These are phyloP conservation scores for Rutstroemia sp. DNA, from an alignment of 2,329 filamentous ascomycete species.

Conservation along the genomic window DNA sequence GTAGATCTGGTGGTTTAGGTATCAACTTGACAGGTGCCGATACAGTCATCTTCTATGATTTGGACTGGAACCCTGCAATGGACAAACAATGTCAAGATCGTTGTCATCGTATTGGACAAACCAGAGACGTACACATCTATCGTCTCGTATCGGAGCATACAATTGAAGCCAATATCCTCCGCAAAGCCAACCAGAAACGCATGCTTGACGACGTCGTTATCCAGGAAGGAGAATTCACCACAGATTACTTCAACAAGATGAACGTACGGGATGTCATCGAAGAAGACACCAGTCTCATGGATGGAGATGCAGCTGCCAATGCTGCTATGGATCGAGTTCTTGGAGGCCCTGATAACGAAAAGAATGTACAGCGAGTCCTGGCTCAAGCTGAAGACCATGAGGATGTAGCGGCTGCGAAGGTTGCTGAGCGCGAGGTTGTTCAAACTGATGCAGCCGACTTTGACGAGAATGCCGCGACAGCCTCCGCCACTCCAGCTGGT, in stretches of 20 bases:
- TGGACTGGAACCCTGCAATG: slow-evolving; percentile 99
- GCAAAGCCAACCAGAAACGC: slow-evolving; percentile 94
- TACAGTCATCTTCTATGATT: slow-evolving; percentile 97
- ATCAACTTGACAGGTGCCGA: slow-evolving; percentile 97
- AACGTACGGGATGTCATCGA: slow-evolving; percentile 61
- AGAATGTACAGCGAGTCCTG: slow-evolving; percentile 64
- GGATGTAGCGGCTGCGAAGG: slow-evolving; percentile 79
- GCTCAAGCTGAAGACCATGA: slow-evolving; percentile 90
- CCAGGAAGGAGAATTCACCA: slow-evolving; percentile 96
- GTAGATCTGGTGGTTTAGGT: slow-evolving; percentile 85
- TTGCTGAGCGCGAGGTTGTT: slow-evolving; percentile 80
- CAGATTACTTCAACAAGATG: slow-evolving; percentile 84
- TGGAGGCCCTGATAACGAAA: slow-evolving; percentile 48
- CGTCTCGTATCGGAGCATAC: slow-evolving; percentile 88
- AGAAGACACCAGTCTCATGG: slow-evolving; percentile 43
- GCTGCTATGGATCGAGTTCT: slow-evolving; percentile 83
- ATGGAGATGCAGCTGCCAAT: slow-evolving; percentile 64
- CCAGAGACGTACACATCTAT: slow-evolving; percentile 96
- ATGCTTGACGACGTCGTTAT: slow-evolving; percentile 98
- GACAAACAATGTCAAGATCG: slow-evolving; percentile 98
- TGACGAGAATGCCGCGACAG: slow-evolving; percentile 49
- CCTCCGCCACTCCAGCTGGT: slow-evolving; percentile 24
- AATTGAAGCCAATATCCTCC: slow-evolving; percentile 95
- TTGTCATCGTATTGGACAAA: slow-evolving; percentile 95
- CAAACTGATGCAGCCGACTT: slow-evolving; percentile 83